Evolutionary conservation across 371 early-diverging fungal genomes (phyloP), one percentile per base, ranked within the genome.

Genomic region (Mucor saturninus): DNA sequence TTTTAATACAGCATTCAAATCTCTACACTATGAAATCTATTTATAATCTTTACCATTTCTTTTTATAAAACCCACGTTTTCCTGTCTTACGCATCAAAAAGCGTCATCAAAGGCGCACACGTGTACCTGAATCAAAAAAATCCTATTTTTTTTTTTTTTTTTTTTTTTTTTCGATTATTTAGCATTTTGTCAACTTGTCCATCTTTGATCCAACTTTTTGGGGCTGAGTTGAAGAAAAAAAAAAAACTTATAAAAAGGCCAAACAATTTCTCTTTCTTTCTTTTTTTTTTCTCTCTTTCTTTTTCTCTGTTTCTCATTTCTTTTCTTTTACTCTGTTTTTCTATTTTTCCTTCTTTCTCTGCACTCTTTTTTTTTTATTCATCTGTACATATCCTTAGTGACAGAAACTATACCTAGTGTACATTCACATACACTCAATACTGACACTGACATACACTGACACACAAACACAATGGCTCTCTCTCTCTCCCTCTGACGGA

Each of bases 171-270:
- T 55, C 7, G 38, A 11, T 51, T 31, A 13, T 42, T 14, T 5
- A 4, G 43, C 4, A 42, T 14, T 42, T 21, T 21, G 21, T 21
- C 21, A 10, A 9, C n/a, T 42, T n/a, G n/a, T 5, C 4, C 10
- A 21, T 21, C 21, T 21, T 42, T 3, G 43, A n/a, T 42, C 52
- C n/a, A 38, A 6, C 13, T 43, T 15, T 21, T 32, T 46, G 48
- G 21, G 21, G 45, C 56, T 43, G 56, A 56, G 56, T 56, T 56
- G 26, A 46, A 46, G 21, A 46, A 46, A 46, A 46, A 46, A 46
- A 30, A 30, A 48, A 50, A 50, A 50, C 3, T 30, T 50, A 50
- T 50, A 50, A 50, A 57, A 59, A 49, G 48, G 37, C 48, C 51
- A 50, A 59, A 4, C 30, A 39, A 40, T 51, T 59, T 39, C 30